Evolutionary conservation across 1,284 basidiomycete species (phyloP).

Genomic region (Ustilago tritici): DNA sequence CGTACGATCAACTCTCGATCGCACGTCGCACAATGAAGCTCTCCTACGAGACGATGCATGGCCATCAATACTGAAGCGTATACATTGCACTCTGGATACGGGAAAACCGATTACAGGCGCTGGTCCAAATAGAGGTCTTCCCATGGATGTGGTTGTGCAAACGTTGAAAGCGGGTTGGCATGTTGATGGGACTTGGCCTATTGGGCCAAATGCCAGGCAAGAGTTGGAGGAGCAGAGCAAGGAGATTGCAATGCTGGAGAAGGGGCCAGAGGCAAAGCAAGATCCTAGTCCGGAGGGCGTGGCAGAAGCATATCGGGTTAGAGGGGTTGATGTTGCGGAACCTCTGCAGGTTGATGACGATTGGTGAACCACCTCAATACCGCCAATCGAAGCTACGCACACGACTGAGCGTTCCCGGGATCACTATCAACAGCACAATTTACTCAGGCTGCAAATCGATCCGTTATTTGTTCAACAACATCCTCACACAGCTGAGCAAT

Average conservation of each 20-base stretch:
- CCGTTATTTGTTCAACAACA: too few species aligned
- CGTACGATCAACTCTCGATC: conserved; percentile 11
- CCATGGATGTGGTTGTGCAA: conserved; percentile 31
- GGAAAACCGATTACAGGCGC: conserved; percentile 41
- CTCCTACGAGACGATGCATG: conserved; percentile 31
- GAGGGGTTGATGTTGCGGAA: conserved; percentile 28
- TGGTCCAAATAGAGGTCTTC: conserved; percentile 32
- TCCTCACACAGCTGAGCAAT: too few species aligned
- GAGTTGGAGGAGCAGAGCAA: conserved; percentile 31
- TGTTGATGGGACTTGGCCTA: conserved; percentile 44
- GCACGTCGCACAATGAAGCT: conserved; percentile 20
- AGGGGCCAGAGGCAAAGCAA: conserved; percentile 36
- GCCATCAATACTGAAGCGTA: conserved; percentile 30
- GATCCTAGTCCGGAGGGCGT: conserved; percentile 36
- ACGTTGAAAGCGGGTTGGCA: conserved; percentile 47
- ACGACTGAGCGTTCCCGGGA: too few species aligned
- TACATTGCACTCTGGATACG: conserved; percentile 32
- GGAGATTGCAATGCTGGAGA: conserved; percentile 8
- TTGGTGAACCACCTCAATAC: conserved; percentile 15
- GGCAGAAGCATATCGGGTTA: conserved; percentile 18
- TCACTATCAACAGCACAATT: too few species aligned
- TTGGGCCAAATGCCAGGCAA: conserved; percentile 30
- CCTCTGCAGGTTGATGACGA: conserved; percentile 19
- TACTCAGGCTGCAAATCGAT: not conserved
- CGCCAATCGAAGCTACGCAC: too few species aligned